A percentile compares a stretch with the other conserved stretches of the same genome.
Evolutionary conservation across 1,284 basidiomycete species (phyloP).

Genomic region (Xanthoconium separans): DNA sequence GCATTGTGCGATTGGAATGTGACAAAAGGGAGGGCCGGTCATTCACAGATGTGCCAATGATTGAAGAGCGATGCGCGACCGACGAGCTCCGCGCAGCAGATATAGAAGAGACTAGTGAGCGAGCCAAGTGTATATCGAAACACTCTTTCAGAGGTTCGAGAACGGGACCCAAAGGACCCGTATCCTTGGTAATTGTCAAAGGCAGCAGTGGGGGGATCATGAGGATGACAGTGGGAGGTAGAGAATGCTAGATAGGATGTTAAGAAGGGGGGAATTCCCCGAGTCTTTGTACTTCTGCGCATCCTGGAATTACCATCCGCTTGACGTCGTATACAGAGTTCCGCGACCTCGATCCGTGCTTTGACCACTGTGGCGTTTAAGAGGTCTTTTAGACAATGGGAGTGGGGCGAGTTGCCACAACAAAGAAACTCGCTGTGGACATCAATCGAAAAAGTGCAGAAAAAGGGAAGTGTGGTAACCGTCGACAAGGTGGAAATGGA

Average conservation of each 20-base stretch:
- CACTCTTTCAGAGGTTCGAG: background rate
- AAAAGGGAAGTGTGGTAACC: conserved; percentile 4
- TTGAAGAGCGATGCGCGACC: background rate
- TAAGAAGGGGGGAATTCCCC: background rate
- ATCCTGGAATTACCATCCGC: conserved; percentile 3
- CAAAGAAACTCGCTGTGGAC: conserved; percentile 14
- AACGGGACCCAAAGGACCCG: background rate
- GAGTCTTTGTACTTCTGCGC: conserved; percentile 23
- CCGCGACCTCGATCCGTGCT: conserved; percentile 7
- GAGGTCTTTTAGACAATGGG: conserved; percentile 23
- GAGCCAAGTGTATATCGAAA: background rate
- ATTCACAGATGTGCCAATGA: background rate
- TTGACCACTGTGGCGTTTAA: conserved; percentile 20
- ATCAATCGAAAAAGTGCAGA: background rate
- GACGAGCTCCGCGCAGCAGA: conserved; percentile 2
- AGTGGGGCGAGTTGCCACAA: conserved; percentile 8
- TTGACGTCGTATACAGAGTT: conserved; percentile 8
- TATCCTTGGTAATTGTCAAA: conserved; percentile 3
- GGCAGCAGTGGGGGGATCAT: conserved; percentile 7
- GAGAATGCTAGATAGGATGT: background rate
- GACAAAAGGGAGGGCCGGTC: conserved; percentile 5
- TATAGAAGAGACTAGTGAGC: background rate
- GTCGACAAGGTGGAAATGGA: conserved; percentile 26
- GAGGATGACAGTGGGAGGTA: background rate
- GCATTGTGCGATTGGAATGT: conserved; percentile 10